Base-by-base conservation (phyloP, 2,329 filamentous ascomycete genomes). In the Hypomyces rosellus region DNA sequence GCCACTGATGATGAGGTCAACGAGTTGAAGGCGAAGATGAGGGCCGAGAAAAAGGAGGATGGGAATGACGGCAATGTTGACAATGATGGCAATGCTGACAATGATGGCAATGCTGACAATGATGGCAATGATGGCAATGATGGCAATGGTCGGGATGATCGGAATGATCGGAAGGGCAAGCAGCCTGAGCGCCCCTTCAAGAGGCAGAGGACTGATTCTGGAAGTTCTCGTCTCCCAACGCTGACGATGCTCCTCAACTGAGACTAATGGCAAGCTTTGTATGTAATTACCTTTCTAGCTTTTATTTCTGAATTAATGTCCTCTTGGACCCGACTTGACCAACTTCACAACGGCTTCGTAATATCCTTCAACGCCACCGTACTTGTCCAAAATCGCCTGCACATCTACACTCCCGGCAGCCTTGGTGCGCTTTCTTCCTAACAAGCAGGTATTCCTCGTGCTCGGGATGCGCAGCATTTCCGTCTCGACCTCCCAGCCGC, bases 381-480 rank as follows among this genome's bases (percentile, higher is more conserved):
- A 78, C 52, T 72, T 73, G 12, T 62, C 56, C 13, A 82, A 59
- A 16, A 85, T 59, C 1, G 64, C 62, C 12, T 66, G 50, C 18
- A 81, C 58, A 45, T 78, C 68, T 5, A 73, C 56, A 9, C 71
- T 59, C 3, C 59, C 59, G 1, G 50, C 40, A 0, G 55, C 43
- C 44, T 13, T 22, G 4, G 47, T 43, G 18, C 51, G 67, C 40
- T 63, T 68, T 33, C 88, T 77, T 4, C 91, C 91, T 38, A 97
- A 64, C 30, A 99, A 73, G 1, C 85, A 89, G 15, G 85, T 82
- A 66, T 97, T 97, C 54, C 93, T 76, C 37, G 92, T 96, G 65
- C 88, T 95, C 1, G 93, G 93, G 55, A 99, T 97, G 42, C 92
- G 77, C 60, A 99, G 68, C 74, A 93, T 84, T 61, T 96, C 92